These are phyloP conservation scores for Epichloe scottii DNA, from an alignment of 2,329 filamentous ascomycete genomes.

Conservation along the genomic window DNA sequence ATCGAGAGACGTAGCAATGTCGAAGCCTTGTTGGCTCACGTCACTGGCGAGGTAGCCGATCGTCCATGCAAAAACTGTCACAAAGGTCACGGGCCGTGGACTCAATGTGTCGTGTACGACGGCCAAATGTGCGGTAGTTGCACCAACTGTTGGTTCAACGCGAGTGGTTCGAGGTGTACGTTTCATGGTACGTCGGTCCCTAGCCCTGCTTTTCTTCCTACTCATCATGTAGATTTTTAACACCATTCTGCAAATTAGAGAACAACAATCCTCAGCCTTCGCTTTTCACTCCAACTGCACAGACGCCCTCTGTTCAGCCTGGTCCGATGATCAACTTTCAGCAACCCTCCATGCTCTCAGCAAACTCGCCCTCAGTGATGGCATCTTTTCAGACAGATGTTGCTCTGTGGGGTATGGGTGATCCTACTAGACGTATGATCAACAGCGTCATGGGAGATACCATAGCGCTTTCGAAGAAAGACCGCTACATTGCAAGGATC, in stretches of 20 bases:
- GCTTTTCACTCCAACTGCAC: conserved; percentile 8
- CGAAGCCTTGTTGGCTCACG: conserved; percentile 45
- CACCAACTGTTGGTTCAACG: conserved; percentile 53
- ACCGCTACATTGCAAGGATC: conserved; percentile 37
- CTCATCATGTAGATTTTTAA: not conserved
- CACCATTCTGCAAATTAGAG: conserved; percentile 19
- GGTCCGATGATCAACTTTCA: conserved; percentile 12
- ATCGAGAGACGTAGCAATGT: conserved; percentile 46
- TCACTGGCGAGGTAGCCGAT: conserved; percentile 35
- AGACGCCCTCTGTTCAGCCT: not conserved
- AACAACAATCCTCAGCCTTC: conserved; percentile 29
- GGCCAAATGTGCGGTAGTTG: conserved; percentile 51
- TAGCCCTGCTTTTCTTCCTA: not conserved
- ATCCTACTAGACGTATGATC: conserved; percentile 13
- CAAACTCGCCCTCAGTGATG: not conserved
- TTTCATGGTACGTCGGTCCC: conserved; percentile 38
- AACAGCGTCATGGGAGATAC: conserved; percentile 33
- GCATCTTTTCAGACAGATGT: conserved; percentile 12
- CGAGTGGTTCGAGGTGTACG: conserved; percentile 45
- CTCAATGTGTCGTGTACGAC: conserved; percentile 43
- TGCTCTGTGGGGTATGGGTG: conserved; percentile 21
- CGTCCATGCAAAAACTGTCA: conserved; percentile 47
- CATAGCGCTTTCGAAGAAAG: conserved; percentile 28
- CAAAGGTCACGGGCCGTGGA: conserved; percentile 49
- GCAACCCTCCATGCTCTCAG: conserved; percentile 1